These are phyloP conservation scores for Salix dunnii DNA, from an alignment of 345 rosid genomes.

Conservation along the genomic window DNA sequence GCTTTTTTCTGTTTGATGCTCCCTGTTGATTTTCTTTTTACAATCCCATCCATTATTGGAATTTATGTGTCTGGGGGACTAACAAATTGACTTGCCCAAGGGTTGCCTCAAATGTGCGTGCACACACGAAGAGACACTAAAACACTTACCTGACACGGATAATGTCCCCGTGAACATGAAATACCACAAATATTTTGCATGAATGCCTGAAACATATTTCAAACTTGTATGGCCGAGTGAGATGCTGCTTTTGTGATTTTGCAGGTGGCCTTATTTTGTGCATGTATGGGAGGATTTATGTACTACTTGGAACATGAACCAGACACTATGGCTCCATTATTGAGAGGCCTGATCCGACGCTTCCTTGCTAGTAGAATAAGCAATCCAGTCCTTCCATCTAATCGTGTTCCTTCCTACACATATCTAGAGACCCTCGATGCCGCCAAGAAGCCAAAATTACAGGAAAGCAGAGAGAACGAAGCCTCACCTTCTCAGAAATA, in stretches of 20 bases:
- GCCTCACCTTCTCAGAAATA: constrained; percentile 53
- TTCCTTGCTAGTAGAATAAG: constrained; percentile 93
- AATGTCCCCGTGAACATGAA: not conserved
- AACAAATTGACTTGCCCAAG: not conserved
- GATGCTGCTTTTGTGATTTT: not conserved
- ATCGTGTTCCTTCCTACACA: constrained; percentile 58
- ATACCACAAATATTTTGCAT: not conserved
- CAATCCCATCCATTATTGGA: not conserved
- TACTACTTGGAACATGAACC: constrained; percentile 94
- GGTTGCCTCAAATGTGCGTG: not conserved
- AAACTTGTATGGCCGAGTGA: not conserved
- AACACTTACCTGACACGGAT: not conserved
- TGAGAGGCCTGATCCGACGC: constrained; percentile 84
- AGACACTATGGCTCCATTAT: constrained; percentile 92
- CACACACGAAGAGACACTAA: not conserved
- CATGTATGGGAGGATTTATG: constrained; percentile 99
- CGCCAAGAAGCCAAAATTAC: constrained; percentile 49
- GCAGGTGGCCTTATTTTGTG: constrained; percentile 93
- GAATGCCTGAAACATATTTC: not conserved
- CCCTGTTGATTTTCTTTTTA: not conserved
- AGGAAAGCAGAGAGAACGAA: constrained; percentile 49
- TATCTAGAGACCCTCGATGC: constrained; percentile 67
- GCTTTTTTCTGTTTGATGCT: not conserved
- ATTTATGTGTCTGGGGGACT: not conserved
- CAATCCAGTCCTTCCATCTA: constrained; percentile 58